phyloP scores from a whole-genome alignment of 495 filamentous ascomycete genomes.

The Tuber microsphaerosporum region DNA sequence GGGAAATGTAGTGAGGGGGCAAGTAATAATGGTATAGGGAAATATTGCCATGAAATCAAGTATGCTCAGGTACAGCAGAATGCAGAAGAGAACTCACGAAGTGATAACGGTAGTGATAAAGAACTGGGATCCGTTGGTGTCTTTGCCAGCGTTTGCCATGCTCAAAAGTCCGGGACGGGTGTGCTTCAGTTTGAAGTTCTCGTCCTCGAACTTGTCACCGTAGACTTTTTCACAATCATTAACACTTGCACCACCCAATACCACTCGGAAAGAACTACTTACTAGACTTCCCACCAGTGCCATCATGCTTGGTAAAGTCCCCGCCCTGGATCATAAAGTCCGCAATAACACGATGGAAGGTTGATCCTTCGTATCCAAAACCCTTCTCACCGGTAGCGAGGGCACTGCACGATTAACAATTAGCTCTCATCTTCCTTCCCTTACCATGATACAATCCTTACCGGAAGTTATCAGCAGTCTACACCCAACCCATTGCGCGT shows the following conservation, averaged over 20 bases:
- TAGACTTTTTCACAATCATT: conserved; percentile 18
- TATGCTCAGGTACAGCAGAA: background rate
- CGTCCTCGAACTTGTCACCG: conserved; percentile 44
- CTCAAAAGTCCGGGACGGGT: conserved; percentile 57
- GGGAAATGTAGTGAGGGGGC: too few relatives aligned
- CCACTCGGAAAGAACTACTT: background rate
- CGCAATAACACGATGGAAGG: conserved; percentile 98
- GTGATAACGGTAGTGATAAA: conserved; percentile 88
- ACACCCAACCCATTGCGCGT: conserved; percentile 4
- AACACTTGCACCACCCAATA: conserved; percentile 2
- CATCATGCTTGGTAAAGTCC: conserved; percentile 95
- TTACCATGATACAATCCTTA: conserved; percentile 20
- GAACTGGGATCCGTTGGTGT: conserved; percentile 99
- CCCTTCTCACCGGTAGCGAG: conserved; percentile 95
- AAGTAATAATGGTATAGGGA: too few relatives aligned
- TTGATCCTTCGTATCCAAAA: conserved; percentile 89
- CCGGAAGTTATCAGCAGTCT: conserved; percentile 97
- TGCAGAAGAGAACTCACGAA: conserved; percentile 50
- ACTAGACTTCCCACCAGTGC: conserved; percentile 89
- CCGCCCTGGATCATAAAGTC: conserved; percentile 99
- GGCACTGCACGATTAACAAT: conserved; percentile 49
- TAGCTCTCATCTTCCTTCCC: conserved; percentile 4
- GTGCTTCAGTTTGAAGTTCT: conserved; percentile 41
- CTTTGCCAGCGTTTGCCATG: conserved; percentile 96
- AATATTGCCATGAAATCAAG: too few relatives aligned